Base-by-base conservation (phyloP, 352 stramenopile genomes). In the Pythium chondricola region DNA sequence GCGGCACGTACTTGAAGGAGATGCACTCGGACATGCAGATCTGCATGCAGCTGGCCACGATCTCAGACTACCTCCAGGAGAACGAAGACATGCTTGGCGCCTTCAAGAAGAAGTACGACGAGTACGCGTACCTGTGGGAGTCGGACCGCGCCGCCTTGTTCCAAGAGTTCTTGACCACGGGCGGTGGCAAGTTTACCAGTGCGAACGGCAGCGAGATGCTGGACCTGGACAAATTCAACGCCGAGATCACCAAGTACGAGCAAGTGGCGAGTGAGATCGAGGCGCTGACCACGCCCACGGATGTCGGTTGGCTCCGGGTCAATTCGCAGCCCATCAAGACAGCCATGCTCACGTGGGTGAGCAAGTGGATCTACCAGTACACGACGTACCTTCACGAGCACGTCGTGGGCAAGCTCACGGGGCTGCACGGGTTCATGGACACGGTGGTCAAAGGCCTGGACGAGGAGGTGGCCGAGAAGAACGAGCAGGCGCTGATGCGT, bases 281-380 rank as follows among this genome's bases (percentile, higher is more conserved):
- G 32, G 91, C 76, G 35, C 66, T 92, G 24, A 86, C 88, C 20
- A 97, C 86, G 1, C 83, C 89, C 0, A 85, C 77, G 5, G 95
- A 98, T 61, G 88, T 99, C 52, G 96, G 95, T 6, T 99, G 95
- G 95, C 63, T 99, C n/a, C 87, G 95, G 35, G 85, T 99, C 4
- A 97, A 99, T 58, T 96, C 95, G 2, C 93, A 95, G 47, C 96
- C 96, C 1, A 97, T 98, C 57, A 98, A 99, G 61, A 91, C 95
- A 17, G 88, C 96, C 27, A 94, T 98, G 69, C 79, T 96, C 26
- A 93, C 87, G 18, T 98, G 92, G 92, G 92, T 96, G 2, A 94
- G 86, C 52, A 97, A 98, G 63, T 98, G 96, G 95, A 88, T 97
- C 38, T 96, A 97, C 43, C 76, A 97, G 42, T 98, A 97, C 67